Conservation (phyloP, 164 flowering plant species). For the Liriodendron chinense region DNA sequence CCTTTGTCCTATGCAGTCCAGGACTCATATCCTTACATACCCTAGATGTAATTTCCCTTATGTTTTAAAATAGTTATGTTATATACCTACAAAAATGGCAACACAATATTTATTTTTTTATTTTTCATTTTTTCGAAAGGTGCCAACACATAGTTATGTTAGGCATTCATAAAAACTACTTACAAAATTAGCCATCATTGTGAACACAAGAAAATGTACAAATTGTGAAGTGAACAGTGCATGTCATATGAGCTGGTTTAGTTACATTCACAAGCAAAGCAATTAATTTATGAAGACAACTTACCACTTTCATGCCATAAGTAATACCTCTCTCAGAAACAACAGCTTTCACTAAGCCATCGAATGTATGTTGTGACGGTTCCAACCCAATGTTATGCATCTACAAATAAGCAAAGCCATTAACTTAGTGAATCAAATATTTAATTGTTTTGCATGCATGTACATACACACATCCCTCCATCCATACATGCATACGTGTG, state of each 20-base stretch:
- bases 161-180: no score
- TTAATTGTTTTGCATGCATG: no score
- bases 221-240: neutral
- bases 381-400: conserved; percentile 73
- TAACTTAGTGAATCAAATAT: neutral
- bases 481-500: neutral
- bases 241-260: neutral
- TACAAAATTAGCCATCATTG: no score
- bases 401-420: conserved; percentile 28
- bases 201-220: conserved; percentile 1
- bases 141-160: no score
- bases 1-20: no score
- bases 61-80: no score
- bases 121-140: no score
- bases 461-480: no score
- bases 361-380: conserved; percentile 59
- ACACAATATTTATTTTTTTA: no score
- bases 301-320: conserved; percentile 63
- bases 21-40: no score
- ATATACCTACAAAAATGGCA: no score
- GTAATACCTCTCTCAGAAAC: conserved; percentile 34
- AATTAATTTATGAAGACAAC: conserved; percentile 10
- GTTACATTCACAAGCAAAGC: neutral
- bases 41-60: no score
- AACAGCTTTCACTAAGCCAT: conserved; percentile 59